Evolutionary conservation across 1,139 yeast genomes (phyloP).

Genomic region (Yamadazyma blattariae): DNA sequence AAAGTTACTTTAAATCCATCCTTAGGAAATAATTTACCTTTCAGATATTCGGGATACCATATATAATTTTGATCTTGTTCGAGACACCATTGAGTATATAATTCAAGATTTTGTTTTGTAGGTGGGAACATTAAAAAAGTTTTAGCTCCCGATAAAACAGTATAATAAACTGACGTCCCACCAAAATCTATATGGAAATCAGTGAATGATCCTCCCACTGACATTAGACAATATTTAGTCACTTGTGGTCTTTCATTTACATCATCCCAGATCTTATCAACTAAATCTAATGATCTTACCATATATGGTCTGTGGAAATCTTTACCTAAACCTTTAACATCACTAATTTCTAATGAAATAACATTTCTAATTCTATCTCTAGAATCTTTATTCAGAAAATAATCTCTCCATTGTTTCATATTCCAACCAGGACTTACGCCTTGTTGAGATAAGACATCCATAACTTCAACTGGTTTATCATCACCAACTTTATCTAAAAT

Average conservation of each 20-base stretch:
- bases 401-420: slow-evolving; percentile 71
- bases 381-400: slow-evolving; percentile 48
- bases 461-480: slow-evolving; percentile 69
- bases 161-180: slow-evolving; percentile 89
- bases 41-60: slow-evolving; percentile 62
- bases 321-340: slow-evolving; percentile 47
- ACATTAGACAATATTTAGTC: slow-evolving; percentile 83
- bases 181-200: slow-evolving; percentile 93
- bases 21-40: slow-evolving; percentile 26
- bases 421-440: slow-evolving; percentile 63
- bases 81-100: slow-evolving; percentile 72
- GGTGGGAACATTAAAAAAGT: slow-evolving; percentile 81
- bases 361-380: slow-evolving; percentile 77
- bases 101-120: slow-evolving; percentile 53
- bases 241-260: slow-evolving; percentile 58
- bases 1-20: slow-evolving; percentile 67
- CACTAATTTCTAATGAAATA: slow-evolving; percentile 74
- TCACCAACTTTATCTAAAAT: slow-evolving; percentile 63
- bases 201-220: slow-evolving; percentile 76
- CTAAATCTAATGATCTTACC: slow-evolving; percentile 69
- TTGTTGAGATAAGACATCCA: slow-evolving; percentile 87
- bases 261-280: slow-evolving; percentile 59
- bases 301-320: slow-evolving; percentile 58
- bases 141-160: slow-evolving; percentile 70
- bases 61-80: slow-evolving; percentile 58